These are phyloP conservation scores for Carex arenaria DNA, from an alignment of 202 grass and related monocot genomes.

Conservation along the genomic window DNA sequence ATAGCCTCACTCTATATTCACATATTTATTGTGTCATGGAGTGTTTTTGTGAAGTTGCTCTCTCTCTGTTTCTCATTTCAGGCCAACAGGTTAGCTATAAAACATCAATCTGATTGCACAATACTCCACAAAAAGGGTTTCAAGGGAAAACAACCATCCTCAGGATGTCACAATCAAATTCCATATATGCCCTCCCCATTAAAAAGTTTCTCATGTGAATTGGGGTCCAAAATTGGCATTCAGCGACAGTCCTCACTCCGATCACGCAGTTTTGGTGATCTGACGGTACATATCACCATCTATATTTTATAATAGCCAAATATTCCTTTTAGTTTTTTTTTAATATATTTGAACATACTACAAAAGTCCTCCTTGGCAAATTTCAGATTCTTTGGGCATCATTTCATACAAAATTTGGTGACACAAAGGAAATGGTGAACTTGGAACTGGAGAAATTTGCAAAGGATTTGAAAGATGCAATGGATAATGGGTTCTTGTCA, in stretches of 20 bases:
- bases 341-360: not conserved
- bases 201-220: slow-evolving; percentile 42
- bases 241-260: not conserved
- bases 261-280: slow-evolving; percentile 26
- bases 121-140: slow-evolving; percentile 1
- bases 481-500: slow-evolving; percentile 15
- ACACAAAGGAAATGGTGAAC: slow-evolving; percentile 28
- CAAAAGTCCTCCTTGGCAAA: not conserved
- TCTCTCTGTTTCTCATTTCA: not conserved
- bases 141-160: slow-evolving; percentile 5
- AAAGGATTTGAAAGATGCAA: slow-evolving; percentile 12
- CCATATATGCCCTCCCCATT: not conserved
- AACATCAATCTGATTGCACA: not conserved
- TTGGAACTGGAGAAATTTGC: slow-evolving; percentile 19
- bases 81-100: not conserved
- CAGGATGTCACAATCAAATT: slow-evolving; percentile 5
- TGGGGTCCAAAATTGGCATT: slow-evolving; percentile 26
- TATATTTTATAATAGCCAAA: not conserved
- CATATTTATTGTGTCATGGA: not conserved
- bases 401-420: slow-evolving; percentile 28
- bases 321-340: not conserved
- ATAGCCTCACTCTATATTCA: too few relatives aligned
- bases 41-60: slow-evolving; percentile 2
- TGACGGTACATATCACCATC: slow-evolving; percentile 21
- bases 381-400: slow-evolving; percentile 21